Evolutionary conservation across 2,329 filamentous ascomycete genomes (phyloP).

Genomic region (Fusarium buharicum): DNA sequence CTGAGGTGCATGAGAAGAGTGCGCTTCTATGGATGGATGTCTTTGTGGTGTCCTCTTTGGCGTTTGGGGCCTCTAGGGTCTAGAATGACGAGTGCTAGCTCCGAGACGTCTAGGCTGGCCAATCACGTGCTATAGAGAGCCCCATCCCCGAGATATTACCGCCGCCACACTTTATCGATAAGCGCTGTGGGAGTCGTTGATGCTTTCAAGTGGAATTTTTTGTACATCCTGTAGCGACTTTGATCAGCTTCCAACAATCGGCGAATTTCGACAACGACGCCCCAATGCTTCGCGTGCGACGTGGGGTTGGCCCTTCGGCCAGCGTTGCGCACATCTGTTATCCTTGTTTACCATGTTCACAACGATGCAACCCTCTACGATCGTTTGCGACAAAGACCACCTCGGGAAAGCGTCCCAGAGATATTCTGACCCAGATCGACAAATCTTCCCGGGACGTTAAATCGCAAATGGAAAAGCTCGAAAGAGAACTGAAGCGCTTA

Average conservation of each 20-base stretch:
- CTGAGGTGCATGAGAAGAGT: conserved; percentile 40
- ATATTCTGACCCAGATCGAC: not conserved
- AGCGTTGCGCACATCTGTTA: conserved; percentile 17
- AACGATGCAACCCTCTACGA: conserved; percentile 18
- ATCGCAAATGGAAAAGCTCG: not conserved
- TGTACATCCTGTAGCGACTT: not conserved
- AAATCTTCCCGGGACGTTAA: not conserved
- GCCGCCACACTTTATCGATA: conserved; percentile 29
- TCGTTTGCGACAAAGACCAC: conserved; percentile 25
- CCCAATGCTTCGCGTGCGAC: conserved; percentile 48
- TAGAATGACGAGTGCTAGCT: conserved; percentile 34
- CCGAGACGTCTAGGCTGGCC: conserved; percentile 13
- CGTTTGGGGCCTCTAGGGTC: conserved; percentile 8
- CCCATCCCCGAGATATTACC: conserved; percentile 26
- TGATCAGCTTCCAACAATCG: conserved; percentile 13
- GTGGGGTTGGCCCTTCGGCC: conserved; percentile 31
- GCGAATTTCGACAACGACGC: conserved; percentile 12
- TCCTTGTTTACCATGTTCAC: conserved; percentile 11
- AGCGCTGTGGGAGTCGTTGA: conserved; percentile 13
- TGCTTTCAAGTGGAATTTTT: conserved; percentile 25
- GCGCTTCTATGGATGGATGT: conserved; percentile 21
- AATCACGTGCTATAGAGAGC: conserved; percentile 28
- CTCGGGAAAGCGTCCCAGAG: not conserved
- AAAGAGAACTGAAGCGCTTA: not conserved
- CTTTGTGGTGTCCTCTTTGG: conserved; percentile 37